These are phyloP conservation scores for Scheffersomyces lignosus DNA, from an alignment of 805 yeast genomes.

Conservation along the genomic window DNA sequence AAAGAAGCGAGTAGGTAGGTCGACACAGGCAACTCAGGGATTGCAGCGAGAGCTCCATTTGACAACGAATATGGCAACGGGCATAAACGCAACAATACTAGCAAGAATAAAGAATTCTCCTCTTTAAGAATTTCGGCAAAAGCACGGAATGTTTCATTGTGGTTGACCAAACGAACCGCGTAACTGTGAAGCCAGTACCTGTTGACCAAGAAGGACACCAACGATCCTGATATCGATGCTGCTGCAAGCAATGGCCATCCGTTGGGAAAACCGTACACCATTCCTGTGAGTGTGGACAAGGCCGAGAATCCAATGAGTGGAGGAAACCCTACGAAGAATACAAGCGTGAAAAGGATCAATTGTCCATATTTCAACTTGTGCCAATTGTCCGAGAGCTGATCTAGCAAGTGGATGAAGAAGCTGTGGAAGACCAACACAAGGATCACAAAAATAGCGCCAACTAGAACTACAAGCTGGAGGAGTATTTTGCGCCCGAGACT, in stretches of 20 bases:
- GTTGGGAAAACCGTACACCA: slow-evolving; percentile 73
- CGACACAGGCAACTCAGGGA: slow-evolving; percentile 66
- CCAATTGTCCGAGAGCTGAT: slow-evolving; percentile 48
- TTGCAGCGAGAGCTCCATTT: slow-evolving; percentile 88
- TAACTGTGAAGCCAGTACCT: slow-evolving; percentile 54
- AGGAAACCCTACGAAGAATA: slow-evolving; percentile 80
- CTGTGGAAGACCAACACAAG: slow-evolving; percentile 35
- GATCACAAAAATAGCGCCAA: slow-evolving; percentile 18
- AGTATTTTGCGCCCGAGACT: slow-evolving; percentile 10
- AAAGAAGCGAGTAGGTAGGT: slow-evolving; percentile 71
- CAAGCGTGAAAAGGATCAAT: slow-evolving; percentile 47
- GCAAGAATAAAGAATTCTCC: slow-evolving; percentile 58
- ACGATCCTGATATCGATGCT: slow-evolving; percentile 73
- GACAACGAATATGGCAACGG: slow-evolving; percentile 93
- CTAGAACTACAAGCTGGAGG: slow-evolving; percentile 13
- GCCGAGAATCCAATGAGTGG: slow-evolving; percentile 84
- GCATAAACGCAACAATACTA: slow-evolving; percentile 76
- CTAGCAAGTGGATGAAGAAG: slow-evolving; percentile 35
- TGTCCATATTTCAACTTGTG: slow-evolving; percentile 39
- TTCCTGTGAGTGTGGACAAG: slow-evolving; percentile 66
- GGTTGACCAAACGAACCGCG: slow-evolving; percentile 59
- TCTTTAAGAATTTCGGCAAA: slow-evolving; percentile 74
- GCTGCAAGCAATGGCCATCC: slow-evolving; percentile 80
- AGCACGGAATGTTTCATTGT: slow-evolving; percentile 68
- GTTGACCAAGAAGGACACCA: slow-evolving; percentile 69